phyloP scores from a whole-genome alignment of 2,329 filamentous ascomycete species.

The Apiospora aurea region DNA sequence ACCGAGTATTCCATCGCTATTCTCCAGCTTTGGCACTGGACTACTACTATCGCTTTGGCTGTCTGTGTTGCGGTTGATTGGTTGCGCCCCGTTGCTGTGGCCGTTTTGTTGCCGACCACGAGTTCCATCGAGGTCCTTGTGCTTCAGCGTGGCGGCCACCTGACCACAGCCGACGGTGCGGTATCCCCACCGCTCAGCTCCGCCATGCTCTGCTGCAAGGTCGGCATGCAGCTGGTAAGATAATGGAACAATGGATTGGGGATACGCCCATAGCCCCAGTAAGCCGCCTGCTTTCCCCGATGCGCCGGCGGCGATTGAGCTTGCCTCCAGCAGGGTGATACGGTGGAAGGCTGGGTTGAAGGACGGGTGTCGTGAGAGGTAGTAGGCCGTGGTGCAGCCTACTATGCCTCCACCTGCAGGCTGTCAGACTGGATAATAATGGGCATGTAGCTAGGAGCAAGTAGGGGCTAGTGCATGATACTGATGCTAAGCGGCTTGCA shows the following conservation, averaged over 20 bases:
- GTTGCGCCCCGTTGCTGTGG: background rate
- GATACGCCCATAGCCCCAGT: constrained; percentile 91
- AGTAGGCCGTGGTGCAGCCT: constrained; percentile 91
- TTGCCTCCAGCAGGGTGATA: constrained; percentile 88
- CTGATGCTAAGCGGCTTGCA: background rate
- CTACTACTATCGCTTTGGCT: constrained; percentile 22
- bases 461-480: constrained; percentile 24
- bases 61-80: constrained; percentile 14
- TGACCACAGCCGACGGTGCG: constrained; percentile 77
- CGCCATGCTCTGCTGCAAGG: constrained; percentile 83
- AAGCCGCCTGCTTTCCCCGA: constrained; percentile 95
- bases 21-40: constrained; percentile 5
- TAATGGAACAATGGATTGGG: constrained; percentile 80
- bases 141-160: constrained; percentile 47
- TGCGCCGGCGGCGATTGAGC: constrained; percentile 84
- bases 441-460: constrained; percentile 1
- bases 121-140: constrained; percentile 45
- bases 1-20: constrained; percentile 19
- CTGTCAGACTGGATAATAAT: constrained; percentile 25
- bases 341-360: constrained; percentile 78
- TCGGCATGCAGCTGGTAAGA: constrained; percentile 85
- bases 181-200: constrained; percentile 85
- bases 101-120: constrained; percentile 36
- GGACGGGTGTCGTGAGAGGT: constrained; percentile 81
- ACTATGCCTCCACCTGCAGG: constrained; percentile 85